Conservation (phyloP, 805 yeast species). For the Candida adriatica region DNA sequence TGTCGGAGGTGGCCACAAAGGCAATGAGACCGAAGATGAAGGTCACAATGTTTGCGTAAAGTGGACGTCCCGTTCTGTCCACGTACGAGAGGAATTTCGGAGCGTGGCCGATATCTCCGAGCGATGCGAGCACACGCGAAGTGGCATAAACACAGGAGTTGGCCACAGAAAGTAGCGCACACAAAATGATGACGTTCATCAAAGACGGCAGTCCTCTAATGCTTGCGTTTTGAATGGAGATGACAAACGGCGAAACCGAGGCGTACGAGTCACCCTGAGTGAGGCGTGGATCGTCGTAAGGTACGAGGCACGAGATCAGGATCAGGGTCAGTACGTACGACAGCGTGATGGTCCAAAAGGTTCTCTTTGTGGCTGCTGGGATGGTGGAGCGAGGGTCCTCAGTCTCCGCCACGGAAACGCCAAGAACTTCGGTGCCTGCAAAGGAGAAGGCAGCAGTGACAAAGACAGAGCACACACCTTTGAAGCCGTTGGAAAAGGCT, state of each 20-base stretch:
- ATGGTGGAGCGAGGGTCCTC: conserved; percentile 57
- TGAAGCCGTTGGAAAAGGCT: conserved; percentile 45
- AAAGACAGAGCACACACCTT: conserved; percentile 64
- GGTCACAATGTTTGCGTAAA: conserved; percentile 45
- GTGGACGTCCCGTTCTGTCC: conserved; percentile 63
- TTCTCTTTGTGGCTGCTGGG: conserved; percentile 73
- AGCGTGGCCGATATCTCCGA: conserved; percentile 58
- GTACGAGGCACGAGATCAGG: conserved; percentile 62
- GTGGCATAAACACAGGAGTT: conserved; percentile 66
- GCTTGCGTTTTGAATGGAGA: conserved; percentile 60
- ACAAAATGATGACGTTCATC: conserved; percentile 60
- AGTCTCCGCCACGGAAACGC: conserved; percentile 73
- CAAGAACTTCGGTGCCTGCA: conserved; percentile 65
- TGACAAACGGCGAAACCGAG: conserved; percentile 71
- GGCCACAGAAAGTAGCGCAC: conserved; percentile 64
- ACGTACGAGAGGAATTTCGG: conserved; percentile 53
- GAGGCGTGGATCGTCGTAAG: conserved; percentile 43
- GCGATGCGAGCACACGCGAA: conserved; percentile 57
- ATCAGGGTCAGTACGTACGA: conserved; percentile 55
- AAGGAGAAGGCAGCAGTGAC: conserved; percentile 73
- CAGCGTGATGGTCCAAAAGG: conserved; percentile 69
- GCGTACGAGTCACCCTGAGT: conserved; percentile 46
- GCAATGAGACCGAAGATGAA: conserved; percentile 51
- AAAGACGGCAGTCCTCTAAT: conserved; percentile 57
- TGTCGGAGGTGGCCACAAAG: conserved; percentile 47